Evolutionary conservation across 2,329 filamentous ascomycete species (phyloP), one percentile per base, ranked within the genome.

Genomic region (Incumbomyces delicatus): DNA sequence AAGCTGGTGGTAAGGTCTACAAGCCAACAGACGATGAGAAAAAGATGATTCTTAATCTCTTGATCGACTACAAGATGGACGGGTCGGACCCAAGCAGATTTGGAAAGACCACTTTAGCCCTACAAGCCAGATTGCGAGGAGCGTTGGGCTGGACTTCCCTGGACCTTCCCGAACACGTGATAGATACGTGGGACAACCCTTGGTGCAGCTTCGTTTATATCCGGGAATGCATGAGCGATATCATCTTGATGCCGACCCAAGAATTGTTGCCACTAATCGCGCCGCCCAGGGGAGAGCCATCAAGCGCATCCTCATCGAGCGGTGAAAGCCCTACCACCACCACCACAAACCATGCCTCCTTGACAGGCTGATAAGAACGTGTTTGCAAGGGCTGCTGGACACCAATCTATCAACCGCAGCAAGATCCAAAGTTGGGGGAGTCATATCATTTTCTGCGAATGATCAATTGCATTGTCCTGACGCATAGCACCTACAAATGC

Each of bases 101-200:
- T 46, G 54, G 54, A 29, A 57, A 57, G 44, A 57, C 53, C 8
- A 55, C 40, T 20, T 35, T 57, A 20, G 48, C 49, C 16, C 45
- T 57, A 17, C 53, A 55, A 46, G 51, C 50, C n/a, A 39, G 49
- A 14, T 34, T 57, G 33, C 48, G 39, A 17, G 53, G 54, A 16
- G 29, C 40, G 31, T 38, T 46, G 34, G 54, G 53, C 10, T 57
- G 54, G 54, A 47, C 46, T 8, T 51, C 45, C 11, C 45, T 57
- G 13, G 51, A 55, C 33, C 53, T 57, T 4, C 54, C 54, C 6
- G 30, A 44, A 6, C 47, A 57, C 43, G 53, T 57, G 12, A 45
- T 57, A 20, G 47, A 55, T 43, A 57, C 54, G 10, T 53, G 51
- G 53, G 52, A 57, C 13, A 57, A 57, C 41, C 54, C 54, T 13